phyloP scores from a whole-genome alignment of 2,329 filamentous ascomycete species.

The Ambrosiella beaveri region DNA sequence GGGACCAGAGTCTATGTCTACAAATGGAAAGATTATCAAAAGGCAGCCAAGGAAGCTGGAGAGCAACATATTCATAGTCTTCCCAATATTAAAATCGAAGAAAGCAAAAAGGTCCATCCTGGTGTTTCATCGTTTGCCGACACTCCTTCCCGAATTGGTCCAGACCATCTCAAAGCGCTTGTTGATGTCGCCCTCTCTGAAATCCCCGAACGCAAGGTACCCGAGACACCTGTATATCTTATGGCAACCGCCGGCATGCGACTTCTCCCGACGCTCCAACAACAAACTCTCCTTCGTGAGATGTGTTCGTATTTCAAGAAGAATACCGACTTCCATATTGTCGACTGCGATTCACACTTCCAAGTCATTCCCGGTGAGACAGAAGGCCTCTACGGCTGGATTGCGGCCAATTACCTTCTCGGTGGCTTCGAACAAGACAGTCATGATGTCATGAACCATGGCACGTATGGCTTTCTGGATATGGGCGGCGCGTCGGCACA shows the following conservation, averaged over 20 bases:
- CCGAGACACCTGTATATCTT: slow-evolving; percentile 80
- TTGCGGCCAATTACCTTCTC: slow-evolving; percentile 87
- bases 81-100: slow-evolving; percentile 67
- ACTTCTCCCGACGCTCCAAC: slow-evolving; percentile 57
- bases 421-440: slow-evolving; percentile 74
- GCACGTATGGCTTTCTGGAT: slow-evolving; percentile 92
- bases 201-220: slow-evolving; percentile 58
- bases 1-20: slow-evolving; percentile 92
- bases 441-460: slow-evolving; percentile 56
- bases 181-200: slow-evolving; percentile 66
- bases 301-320: slow-evolving; percentile 69
- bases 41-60: slow-evolving; percentile 19
- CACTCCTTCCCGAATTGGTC: slow-evolving; percentile 57
- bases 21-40: slow-evolving; percentile 66
- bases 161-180: slow-evolving; percentile 62
- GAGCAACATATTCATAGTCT: slow-evolving; percentile 45
- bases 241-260: slow-evolving; percentile 95
- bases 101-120: slow-evolving; percentile 84
- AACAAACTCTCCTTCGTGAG: slow-evolving; percentile 52
- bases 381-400: slow-evolving; percentile 92
- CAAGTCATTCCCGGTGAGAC: slow-evolving; percentile 93
- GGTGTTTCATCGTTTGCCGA: slow-evolving; percentile 83
- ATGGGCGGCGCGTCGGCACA: slow-evolving; percentile 98
- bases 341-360: slow-evolving; percentile 78
- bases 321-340: slow-evolving; percentile 65